These are phyloP conservation scores for Alternaria ethzedia DNA, from an alignment of 2,329 filamentous ascomycete species.

Conservation along the genomic window DNA sequence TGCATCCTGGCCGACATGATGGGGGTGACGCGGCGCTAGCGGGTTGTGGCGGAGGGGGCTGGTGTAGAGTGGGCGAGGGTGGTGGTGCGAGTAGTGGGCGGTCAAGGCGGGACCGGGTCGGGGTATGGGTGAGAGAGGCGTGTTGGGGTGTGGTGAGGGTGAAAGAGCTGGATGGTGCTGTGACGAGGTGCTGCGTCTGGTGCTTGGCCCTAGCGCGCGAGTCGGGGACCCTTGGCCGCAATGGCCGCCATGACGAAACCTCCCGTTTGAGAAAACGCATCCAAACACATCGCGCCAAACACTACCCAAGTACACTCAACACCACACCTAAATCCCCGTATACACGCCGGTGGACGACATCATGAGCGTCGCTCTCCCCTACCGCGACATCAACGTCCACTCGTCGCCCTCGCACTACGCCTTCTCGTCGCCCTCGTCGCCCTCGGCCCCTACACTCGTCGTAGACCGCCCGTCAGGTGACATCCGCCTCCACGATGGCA, in stretches of 20 bases:
- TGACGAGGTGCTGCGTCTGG: constrained; percentile 21
- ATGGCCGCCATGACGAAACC: constrained; percentile 27
- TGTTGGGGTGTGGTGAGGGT: constrained; percentile 11
- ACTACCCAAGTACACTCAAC: neutral
- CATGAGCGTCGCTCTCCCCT: constrained; percentile 70
- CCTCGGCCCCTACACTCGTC: constrained; percentile 83
- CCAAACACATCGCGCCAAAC: constrained; percentile 1
- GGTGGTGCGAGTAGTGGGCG: neutral
- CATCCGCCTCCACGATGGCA: constrained; percentile 81
- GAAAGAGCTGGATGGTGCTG: constrained; percentile 17
- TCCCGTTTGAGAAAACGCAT: constrained; percentile 3
- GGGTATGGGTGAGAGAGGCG: neutral
- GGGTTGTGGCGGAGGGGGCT: constrained; percentile 10
- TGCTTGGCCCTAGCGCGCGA: constrained; percentile 13
- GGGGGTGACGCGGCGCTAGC: constrained; percentile 33
- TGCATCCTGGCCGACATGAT: constrained; percentile 85
- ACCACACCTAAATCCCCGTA: neutral
- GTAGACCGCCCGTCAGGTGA: constrained; percentile 93
- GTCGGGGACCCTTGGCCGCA: constrained; percentile 15
- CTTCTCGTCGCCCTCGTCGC: constrained; percentile 94
- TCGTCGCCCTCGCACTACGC: constrained; percentile 91
- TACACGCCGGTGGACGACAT: neutral
- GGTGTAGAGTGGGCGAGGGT: neutral
- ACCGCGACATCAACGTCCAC: constrained; percentile 96
- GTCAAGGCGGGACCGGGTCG: constrained; percentile 2